Base-by-base conservation (phyloP, 371 early-diverging fungal species). In the Synchytrium microbalum region DNA sequence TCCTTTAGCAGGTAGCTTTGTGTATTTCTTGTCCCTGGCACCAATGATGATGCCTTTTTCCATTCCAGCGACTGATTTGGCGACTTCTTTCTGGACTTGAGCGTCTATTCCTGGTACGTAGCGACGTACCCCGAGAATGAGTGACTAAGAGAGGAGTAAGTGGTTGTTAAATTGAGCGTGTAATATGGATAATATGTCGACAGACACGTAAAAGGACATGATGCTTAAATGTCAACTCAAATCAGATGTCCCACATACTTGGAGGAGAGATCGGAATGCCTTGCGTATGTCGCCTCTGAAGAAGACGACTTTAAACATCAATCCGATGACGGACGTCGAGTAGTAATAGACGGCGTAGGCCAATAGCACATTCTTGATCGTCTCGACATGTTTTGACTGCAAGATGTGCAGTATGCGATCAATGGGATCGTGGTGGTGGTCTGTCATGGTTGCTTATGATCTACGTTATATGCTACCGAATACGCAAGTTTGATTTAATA, bases 51-150 rank as follows among this genome's bases (percentile, higher is more conserved):
- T 82, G 28, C 69, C 66, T 33, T 87, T 78, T 67, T 93, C 90
- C 67, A 95, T 86, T 16, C 85, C 83, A 56, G 76, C 75, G 62
- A 92, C 73, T 2, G 82, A 80, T 74, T 88, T 88, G 66, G 75
- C 79, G 30, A 95, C 73, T 64, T 81, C 74, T 25, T 66, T 65
- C 56, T 81, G 71, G 54, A 85, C 75, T 24, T 71, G 60, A 2
- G 67, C 59, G 46, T 76, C 65, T 26, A 73, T 74, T 16, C 70
- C 74, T 1, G 79, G 76, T 3, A 75, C 56, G 59, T 32, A n/a
- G 13, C 33, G 25, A 23, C 79, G 65, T 14, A 67, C 51, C 2
- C 60, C 1, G 10, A 57, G 69, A 62, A 67, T 69, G 0, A 64
- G 2, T 19, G 19, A 52, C 72, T 70, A 59, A n/a, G 60, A 24